Evolutionary conservation across 2,329 filamentous ascomycete species (phyloP).

Genomic region (Phoma sp.): DNA sequence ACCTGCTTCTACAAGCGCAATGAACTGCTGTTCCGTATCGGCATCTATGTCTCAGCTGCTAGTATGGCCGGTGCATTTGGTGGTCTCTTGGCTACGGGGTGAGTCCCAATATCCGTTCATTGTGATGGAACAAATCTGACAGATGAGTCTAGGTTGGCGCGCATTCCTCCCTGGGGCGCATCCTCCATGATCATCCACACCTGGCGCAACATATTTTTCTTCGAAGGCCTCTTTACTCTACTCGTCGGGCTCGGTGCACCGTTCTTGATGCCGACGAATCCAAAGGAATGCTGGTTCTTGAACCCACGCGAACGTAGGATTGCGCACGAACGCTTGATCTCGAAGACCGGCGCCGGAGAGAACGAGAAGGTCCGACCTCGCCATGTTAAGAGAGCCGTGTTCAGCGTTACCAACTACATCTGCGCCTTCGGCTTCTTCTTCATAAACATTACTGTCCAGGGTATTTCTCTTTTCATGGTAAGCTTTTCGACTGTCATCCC

Average conservation of each 20-base stretch:
- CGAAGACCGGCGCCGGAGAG: conserved; percentile 56
- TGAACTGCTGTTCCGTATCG: conserved; percentile 62
- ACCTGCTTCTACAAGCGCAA: conserved; percentile 63
- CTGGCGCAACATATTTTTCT: conserved; percentile 64
- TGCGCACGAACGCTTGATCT: conserved; percentile 58
- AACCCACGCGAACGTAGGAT: conserved; percentile 62
- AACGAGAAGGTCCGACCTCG: conserved; percentile 56
- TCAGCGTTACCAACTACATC: conserved; percentile 66
- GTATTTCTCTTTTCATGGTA: conserved; percentile 50
- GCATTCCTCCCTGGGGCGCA: conserved; percentile 61
- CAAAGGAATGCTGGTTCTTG: conserved; percentile 58
- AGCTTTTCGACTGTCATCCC: conserved; percentile 3
- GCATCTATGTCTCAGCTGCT: conserved; percentile 63
- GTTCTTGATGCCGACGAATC: conserved; percentile 60
- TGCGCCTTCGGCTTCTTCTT: conserved; percentile 65
- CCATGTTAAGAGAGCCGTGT: conserved; percentile 60
- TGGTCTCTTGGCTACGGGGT: conserved; percentile 61
- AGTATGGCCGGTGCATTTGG: conserved; percentile 65
- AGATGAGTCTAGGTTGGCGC: conserved; percentile 31
- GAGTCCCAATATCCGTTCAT: conserved; percentile 36
- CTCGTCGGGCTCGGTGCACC: conserved; percentile 57
- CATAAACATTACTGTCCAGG: conserved; percentile 66
- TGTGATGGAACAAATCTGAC: conserved; percentile 1
- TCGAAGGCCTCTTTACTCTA: conserved; percentile 64
- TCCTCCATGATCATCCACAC: conserved; percentile 53